These are phyloP conservation scores for Zygnema cylindricum DNA, from an alignment of 139 green algal species.

Conservation along the genomic window DNA sequence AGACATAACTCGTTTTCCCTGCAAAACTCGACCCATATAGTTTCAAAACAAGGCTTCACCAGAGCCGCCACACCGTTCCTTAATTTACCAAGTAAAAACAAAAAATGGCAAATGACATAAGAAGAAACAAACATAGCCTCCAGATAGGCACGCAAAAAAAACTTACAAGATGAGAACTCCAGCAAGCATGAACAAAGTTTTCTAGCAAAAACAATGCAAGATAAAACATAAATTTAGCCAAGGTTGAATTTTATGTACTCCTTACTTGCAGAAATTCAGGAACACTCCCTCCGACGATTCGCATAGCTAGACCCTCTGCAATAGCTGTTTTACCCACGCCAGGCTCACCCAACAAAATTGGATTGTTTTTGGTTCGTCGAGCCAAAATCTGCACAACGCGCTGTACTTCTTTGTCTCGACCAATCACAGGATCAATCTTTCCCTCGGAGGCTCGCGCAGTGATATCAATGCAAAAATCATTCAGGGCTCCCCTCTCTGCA, in stretches of 20 bases:
- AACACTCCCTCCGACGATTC: constrained; percentile 78
- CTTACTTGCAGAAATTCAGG: constrained; percentile 80
- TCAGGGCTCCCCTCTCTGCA: constrained; percentile 66
- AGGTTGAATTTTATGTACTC: too few relatives aligned
- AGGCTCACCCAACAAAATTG: constrained; percentile 95
- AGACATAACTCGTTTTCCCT: constrained; percentile 86
- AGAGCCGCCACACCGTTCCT: too few relatives aligned
- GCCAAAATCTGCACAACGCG: constrained; percentile 93
- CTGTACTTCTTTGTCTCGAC: constrained; percentile 84
- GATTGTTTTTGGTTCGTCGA: constrained; percentile 96
- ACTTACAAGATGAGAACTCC: too few relatives aligned
- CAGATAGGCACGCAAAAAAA: neutral
- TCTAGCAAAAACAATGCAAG: neutral
- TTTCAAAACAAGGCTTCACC: too few relatives aligned
- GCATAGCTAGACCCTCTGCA: constrained; percentile 85
- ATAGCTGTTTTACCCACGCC: constrained; percentile 77
- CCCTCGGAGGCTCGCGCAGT: constrained; percentile 74
- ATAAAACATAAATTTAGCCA: too few relatives aligned
- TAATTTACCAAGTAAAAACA: too few relatives aligned
- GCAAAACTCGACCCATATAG: too few relatives aligned
- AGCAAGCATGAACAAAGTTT: neutral
- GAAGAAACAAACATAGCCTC: neutral
- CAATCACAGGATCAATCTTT: constrained; percentile 91
- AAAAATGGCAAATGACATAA: too few relatives aligned
- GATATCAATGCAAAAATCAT: constrained; percentile 91